Percentiles rank a stretch among this genome's conserved stretches.
Evolutionary conservation across 805 yeast species (phyloP).

Genomic region (Grigorovia transvaalensis): DNA sequence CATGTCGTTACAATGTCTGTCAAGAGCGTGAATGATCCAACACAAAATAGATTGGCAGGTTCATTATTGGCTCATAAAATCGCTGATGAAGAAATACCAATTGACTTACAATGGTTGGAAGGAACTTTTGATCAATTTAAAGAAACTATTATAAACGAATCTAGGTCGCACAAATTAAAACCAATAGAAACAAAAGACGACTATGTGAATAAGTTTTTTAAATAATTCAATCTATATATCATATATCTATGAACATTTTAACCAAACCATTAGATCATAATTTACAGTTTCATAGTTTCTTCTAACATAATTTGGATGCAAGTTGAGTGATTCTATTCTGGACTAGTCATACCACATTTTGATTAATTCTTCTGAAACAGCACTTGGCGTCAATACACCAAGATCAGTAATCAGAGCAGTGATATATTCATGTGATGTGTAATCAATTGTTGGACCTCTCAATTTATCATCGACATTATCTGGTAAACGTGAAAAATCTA

Average conservation of each 20-base stretch:
- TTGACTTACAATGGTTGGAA: conserved; percentile 37
- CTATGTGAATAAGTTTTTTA: conserved; percentile 19
- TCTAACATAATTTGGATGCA: not conserved
- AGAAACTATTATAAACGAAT: conserved; percentile 16
- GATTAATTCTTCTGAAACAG: conserved; percentile 95
- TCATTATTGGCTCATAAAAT: conserved; percentile 54
- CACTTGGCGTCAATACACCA: conserved; percentile 94
- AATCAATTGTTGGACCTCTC: conserved; percentile 61
- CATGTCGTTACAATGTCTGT: conserved; percentile 73
- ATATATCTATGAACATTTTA: not conserved
- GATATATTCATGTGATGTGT: conserved; percentile 90
- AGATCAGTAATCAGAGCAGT: conserved; percentile 94
- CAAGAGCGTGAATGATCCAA: conserved; percentile 45
- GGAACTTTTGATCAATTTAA: conserved; percentile 26
- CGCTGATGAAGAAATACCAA: conserved; percentile 50
- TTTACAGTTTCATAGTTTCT: not conserved
- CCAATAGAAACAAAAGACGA: conserved; percentile 18
- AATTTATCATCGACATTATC: conserved; percentile 26
- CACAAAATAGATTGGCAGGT: conserved; percentile 55
- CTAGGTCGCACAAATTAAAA: conserved; percentile 15
- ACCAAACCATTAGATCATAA: not conserved
- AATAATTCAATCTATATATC: conserved; percentile 2
- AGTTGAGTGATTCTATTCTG: no score
- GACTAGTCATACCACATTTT: conserved; percentile 90
- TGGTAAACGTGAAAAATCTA: conserved; percentile 33